These are phyloP conservation scores for Bocquillonia castaneifolia DNA, from an alignment of 441 rosid genomes.

Conservation along the genomic window DNA sequence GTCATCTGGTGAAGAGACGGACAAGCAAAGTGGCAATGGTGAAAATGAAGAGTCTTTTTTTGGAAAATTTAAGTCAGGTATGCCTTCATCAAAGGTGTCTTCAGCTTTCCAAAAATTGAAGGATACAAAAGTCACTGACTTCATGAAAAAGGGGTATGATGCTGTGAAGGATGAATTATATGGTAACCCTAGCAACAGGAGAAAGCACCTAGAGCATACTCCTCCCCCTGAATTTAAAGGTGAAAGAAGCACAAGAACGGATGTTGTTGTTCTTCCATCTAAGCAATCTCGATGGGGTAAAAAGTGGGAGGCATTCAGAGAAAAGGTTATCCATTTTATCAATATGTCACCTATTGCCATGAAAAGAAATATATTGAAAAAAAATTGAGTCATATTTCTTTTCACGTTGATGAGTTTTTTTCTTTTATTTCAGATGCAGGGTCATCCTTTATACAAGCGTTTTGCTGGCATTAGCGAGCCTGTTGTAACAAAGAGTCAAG, in stretches of 20 bases:
- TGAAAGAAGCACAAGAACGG: slow-evolving; percentile 75
- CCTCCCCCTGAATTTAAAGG: slow-evolving; percentile 60
- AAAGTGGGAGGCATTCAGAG: slow-evolving; percentile 63
- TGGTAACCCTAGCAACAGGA: slow-evolving; percentile 55
- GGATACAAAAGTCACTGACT: slow-evolving; percentile 61
- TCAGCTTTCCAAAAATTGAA: slow-evolving; percentile 56
- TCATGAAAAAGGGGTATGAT: slow-evolving; percentile 82
- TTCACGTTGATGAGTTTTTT: slow-evolving; percentile 7
- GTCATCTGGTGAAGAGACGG: slow-evolving; percentile 45
- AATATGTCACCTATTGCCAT: slow-evolving; percentile 6
- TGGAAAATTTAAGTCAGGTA: slow-evolving; percentile 56
- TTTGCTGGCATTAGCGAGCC: slow-evolving; percentile 71
- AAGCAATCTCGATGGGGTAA: slow-evolving; percentile 71
- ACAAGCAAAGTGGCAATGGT: slow-evolving; percentile 38
- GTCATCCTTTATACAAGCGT: slow-evolving; percentile 61
- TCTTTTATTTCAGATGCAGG: slow-evolving; percentile 56
- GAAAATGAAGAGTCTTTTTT: slow-evolving; percentile 48
- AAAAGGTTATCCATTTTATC: slow-evolving; percentile 40
- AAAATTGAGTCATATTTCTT: background rate
- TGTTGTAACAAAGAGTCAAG: slow-evolving; percentile 78
- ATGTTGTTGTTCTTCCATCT: slow-evolving; percentile 54
- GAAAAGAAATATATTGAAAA: background rate
- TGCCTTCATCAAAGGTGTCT: slow-evolving; percentile 63
- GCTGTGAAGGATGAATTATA: slow-evolving; percentile 77
- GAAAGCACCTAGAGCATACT: slow-evolving; percentile 76